A percentile compares a stretch with the other conserved stretches of the same genome.
phyloP scores from a whole-genome alignment of 306 rosid genomes.

The Prunus mongolica region DNA sequence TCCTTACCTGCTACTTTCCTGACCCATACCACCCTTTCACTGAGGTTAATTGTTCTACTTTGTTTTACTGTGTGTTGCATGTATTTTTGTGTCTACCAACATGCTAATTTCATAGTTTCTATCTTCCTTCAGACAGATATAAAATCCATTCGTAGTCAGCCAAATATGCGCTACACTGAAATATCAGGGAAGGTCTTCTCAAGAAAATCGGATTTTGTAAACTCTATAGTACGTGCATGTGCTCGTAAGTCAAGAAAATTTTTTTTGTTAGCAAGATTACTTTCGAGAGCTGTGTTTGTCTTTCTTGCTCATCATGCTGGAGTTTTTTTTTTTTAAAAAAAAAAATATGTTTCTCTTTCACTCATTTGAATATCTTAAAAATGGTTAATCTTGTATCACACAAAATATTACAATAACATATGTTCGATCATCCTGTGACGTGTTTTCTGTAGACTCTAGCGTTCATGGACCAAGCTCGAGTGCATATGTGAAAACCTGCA shows the following conservation, averaged over 20 bases:
- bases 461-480: no score
- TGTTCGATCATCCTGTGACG: no score
- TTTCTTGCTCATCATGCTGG: not conserved
- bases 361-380: no score
- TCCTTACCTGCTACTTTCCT: conserved; percentile 88
- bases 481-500: no score
- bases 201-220: conserved; percentile 74
- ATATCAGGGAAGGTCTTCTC: conserved; percentile 69
- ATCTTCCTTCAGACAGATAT: conserved; percentile 70
- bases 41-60: conserved; percentile 42
- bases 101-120: conserved; percentile 20
- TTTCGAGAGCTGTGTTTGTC: conserved; percentile 9
- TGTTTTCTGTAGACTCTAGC: no score
- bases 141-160: conserved; percentile 71
- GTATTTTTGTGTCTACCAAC: conserved; percentile 13
- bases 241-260: conserved; percentile 72
- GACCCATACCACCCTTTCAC: conserved; percentile 68
- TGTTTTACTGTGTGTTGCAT: conserved; percentile 13
- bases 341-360: no score
- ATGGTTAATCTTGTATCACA: no score
- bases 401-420: no score
- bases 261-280: conserved; percentile 19
- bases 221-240: conserved; percentile 87
- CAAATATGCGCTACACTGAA: conserved; percentile 73
- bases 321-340: no score